These are phyloP conservation scores for Colletotrichum simmondsii DNA, from an alignment of 2,329 filamentous ascomycete genomes.

Conservation along the genomic window DNA sequence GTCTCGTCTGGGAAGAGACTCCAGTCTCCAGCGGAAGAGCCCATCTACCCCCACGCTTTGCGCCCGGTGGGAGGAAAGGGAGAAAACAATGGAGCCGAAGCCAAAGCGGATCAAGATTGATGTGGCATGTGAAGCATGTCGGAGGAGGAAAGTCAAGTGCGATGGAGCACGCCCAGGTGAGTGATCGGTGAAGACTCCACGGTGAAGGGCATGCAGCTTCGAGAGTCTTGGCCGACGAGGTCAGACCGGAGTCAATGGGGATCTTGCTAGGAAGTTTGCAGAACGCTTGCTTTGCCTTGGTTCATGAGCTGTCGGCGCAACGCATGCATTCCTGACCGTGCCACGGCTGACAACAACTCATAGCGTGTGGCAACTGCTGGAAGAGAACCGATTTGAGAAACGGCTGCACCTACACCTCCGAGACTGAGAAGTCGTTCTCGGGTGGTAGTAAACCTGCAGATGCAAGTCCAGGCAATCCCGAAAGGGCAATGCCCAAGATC, in stretches of 20 bases:
- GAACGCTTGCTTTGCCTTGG: background rate
- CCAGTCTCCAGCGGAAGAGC: background rate
- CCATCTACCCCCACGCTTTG: background rate
- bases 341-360: background rate
- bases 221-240: background rate
- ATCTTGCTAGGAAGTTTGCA: background rate
- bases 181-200: constrained; percentile 18
- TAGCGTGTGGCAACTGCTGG: constrained; percentile 46
- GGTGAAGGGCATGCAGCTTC: background rate
- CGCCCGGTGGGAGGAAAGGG: background rate
- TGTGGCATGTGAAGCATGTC: constrained; percentile 55
- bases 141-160: constrained; percentile 53
- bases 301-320: no score
- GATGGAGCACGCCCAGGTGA: constrained; percentile 52
- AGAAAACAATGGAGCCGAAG: constrained; percentile 32
- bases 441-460: constrained; percentile 1
- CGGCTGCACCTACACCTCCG: constrained; percentile 42
- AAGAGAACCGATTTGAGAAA: constrained; percentile 42
- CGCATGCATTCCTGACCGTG: background rate
- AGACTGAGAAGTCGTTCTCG: constrained; percentile 7
- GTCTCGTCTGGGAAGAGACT: background rate
- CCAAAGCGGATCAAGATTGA: constrained; percentile 55
- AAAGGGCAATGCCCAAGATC: background rate
- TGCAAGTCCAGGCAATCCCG: background rate
- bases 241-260: background rate